Percentiles rank a stretch among this genome's conserved stretches.
phyloP scores from a whole-genome alignment of 1,284 basidiomycete species.

The Pseudozyma thailandica region DNA sequence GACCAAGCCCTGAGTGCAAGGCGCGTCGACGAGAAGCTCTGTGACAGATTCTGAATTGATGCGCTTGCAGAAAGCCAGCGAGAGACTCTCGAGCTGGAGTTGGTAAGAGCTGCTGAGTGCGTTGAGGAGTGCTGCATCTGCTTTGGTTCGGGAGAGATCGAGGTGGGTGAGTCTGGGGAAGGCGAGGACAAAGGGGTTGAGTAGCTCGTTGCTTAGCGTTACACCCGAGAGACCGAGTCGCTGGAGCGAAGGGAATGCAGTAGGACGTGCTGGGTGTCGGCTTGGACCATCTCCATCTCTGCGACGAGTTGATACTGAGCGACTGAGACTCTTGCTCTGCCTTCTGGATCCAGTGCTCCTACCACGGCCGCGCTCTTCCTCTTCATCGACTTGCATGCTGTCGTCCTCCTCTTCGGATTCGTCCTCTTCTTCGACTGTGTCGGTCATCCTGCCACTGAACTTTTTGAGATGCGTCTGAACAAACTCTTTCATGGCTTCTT shows the following conservation, averaged over 20 bases:
- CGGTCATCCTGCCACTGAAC: constrained; percentile 66
- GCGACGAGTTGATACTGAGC: constrained; percentile 70
- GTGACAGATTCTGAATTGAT: constrained; percentile 83
- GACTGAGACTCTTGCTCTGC: constrained; percentile 62
- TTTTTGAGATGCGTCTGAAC: constrained; percentile 76
- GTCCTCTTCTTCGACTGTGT: constrained; percentile 50
- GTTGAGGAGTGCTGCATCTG: constrained; percentile 79
- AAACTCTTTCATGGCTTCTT: constrained; percentile 83
- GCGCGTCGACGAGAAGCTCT: constrained; percentile 78
- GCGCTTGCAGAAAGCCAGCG: constrained; percentile 86
- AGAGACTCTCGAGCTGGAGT: constrained; percentile 80
- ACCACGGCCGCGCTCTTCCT: constrained; percentile 69
- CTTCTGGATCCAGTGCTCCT: constrained; percentile 34
- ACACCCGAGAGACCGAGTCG: constrained; percentile 85
- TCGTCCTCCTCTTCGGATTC: constrained; percentile 33
- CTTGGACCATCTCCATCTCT: constrained; percentile 48
- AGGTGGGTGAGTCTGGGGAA: constrained; percentile 87
- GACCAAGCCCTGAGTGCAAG: constrained; percentile 74
- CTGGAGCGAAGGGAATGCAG: constrained; percentile 78
- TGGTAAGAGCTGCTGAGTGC: constrained; percentile 76
- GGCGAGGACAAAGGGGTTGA: constrained; percentile 83
- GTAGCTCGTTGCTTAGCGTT: constrained; percentile 80
- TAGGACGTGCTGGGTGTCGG: constrained; percentile 52
- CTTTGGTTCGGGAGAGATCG: constrained; percentile 75
- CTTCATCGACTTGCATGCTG: constrained; percentile 69